Percentiles rank a stretch among this genome's conserved stretches.
These are phyloP conservation scores for Paramecium caudatum DNA, from an alignment of 73 alveolate species.

Conservation along the genomic window DNA sequence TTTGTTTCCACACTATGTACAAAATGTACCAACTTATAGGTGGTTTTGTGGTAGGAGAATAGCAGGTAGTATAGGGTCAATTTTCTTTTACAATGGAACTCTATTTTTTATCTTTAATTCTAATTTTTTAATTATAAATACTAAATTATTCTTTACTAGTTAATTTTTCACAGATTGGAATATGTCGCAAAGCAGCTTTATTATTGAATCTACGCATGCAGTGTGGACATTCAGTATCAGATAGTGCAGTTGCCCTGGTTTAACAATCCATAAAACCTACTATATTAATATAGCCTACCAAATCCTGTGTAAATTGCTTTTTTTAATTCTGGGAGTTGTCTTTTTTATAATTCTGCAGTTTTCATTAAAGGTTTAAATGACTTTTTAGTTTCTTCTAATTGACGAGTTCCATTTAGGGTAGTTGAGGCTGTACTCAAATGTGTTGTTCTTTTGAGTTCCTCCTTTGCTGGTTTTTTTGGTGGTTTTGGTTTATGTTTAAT, in stretches of 20 bases:
- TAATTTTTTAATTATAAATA: not conserved
- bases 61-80: not conserved
- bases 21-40: conserved; percentile 5
- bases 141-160: conserved; percentile 25
- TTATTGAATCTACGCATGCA: conserved; percentile 82
- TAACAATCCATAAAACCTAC: conserved; percentile 53
- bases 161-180: conserved; percentile 82
- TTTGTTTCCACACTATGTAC: conserved; percentile 52
- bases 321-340: conserved; percentile 32
- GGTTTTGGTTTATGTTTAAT: conserved; percentile 78
- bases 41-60: not conserved
- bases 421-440: conserved; percentile 32
- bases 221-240: conserved; percentile 54
- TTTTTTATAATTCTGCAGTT: not conserved
- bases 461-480: not conserved
- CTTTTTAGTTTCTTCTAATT: too few species aligned
- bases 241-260: conserved; percentile 52
- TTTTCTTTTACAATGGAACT: not conserved
- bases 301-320: conserved; percentile 9
- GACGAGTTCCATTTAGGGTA: not conserved
- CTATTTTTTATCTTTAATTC: not conserved
- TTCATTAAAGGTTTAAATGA: conserved; percentile 34
- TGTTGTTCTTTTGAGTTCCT: conserved; percentile 32
- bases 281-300: not conserved
- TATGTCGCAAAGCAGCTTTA: conserved; percentile 84